Percentiles rank a stretch among this genome's conserved stretches.
Conservation (phyloP, 148 eudicot genomes). For the Camellia sinensis region DNA sequence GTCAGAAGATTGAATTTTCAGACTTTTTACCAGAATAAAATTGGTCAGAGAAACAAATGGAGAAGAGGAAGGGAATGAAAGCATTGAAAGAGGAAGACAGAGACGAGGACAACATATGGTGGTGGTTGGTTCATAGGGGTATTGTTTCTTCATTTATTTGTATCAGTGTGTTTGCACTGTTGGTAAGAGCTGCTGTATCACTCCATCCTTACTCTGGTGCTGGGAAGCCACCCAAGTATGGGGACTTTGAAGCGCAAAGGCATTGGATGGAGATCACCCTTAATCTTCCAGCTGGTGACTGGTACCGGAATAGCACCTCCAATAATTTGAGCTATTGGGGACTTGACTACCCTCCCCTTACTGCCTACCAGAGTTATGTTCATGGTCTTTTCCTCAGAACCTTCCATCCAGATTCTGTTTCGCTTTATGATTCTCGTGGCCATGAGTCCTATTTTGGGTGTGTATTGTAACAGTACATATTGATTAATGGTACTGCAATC, state of each 20-base stretch:
- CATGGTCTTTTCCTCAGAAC: constrained; percentile 66
- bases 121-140: constrained; percentile 54
- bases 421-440: constrained; percentile 72
- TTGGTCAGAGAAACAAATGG: constrained; percentile 25
- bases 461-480: constrained; percentile 20
- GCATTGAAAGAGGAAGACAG: constrained; percentile 18
- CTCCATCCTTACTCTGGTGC: constrained; percentile 89
- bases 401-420: constrained; percentile 71
- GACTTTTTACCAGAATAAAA: not conserved
- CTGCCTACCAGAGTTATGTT: constrained; percentile 90
- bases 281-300: constrained; percentile 69
- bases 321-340: constrained; percentile 92
- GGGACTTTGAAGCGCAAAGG: constrained; percentile 98
- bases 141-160: constrained; percentile 51
- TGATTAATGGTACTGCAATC: not conserved
- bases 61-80: constrained; percentile 30
- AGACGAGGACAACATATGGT: constrained; percentile 47
- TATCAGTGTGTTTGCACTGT: constrained; percentile 63
- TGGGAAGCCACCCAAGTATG: constrained; percentile 75
- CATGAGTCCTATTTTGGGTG: constrained; percentile 89
- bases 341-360: constrained; percentile 98
- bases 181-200: constrained; percentile 71
- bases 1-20: not conserved
- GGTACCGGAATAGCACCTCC: constrained; percentile 75
- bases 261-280: constrained; percentile 99